A percentile compares a stretch with the other conserved stretches of the same genome.
phyloP scores from a whole-genome alignment of 129 eudicot genomes.

The Sambucus nigra region DNA sequence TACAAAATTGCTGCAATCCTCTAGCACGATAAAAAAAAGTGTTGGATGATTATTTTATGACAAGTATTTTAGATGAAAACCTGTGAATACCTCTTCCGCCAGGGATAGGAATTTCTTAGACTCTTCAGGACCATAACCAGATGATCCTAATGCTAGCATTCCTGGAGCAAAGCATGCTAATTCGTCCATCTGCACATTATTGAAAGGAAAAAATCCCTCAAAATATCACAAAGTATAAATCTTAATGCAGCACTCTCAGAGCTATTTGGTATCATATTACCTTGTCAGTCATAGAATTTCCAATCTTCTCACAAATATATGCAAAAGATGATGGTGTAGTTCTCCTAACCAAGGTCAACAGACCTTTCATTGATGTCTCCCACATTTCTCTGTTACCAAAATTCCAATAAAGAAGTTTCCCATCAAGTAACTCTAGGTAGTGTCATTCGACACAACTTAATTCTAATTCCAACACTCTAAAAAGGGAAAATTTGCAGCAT shows the following conservation, averaged over 20 bases:
- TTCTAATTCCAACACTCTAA: too few species aligned
- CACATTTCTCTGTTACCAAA: conserved; percentile 79
- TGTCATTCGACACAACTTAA: too few species aligned
- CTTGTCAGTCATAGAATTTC: conserved; percentile 68
- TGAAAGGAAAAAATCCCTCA: background rate
- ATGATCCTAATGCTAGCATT: conserved; percentile 83
- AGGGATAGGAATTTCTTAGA: conserved; percentile 53
- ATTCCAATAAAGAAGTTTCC: conserved; percentile 2
- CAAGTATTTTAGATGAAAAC: background rate
- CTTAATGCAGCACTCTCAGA: background rate
- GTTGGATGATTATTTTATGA: too few species aligned
- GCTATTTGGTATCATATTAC: conserved; percentile 22
- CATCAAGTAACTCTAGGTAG: background rate
- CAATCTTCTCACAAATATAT: conserved; percentile 80
- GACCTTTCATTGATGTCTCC: conserved; percentile 98
- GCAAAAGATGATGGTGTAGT: conserved; percentile 84
- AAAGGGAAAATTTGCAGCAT: too few species aligned
- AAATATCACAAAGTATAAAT: conserved; percentile 1
- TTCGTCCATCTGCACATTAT: conserved; percentile 74
- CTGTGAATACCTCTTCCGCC: conserved; percentile 71
- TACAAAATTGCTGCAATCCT: too few species aligned
- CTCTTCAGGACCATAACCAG: conserved; percentile 70
- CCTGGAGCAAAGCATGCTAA: conserved; percentile 97
- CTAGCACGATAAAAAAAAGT: too few species aligned
- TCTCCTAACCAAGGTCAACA: conserved; percentile 78